Conservation (phyloP, 1,284 basidiomycete species). For the Agaricales sp. region DNA sequence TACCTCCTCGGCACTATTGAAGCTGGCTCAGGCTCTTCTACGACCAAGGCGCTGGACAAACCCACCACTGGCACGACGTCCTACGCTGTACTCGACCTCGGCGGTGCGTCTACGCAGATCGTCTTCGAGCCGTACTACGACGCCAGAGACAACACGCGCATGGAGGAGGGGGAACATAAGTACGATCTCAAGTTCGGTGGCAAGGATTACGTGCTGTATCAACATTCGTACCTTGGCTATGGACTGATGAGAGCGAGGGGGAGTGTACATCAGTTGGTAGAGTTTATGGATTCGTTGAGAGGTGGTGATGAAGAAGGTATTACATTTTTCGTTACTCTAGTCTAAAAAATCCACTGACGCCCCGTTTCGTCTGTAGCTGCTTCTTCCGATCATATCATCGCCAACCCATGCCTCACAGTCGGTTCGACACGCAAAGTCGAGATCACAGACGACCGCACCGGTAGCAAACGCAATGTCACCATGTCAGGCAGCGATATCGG, state of each 20-base stretch:
- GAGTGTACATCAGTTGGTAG: constrained; percentile 83
- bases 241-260: constrained; percentile 87
- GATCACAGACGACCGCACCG: constrained; percentile 51
- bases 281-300: constrained; percentile 66
- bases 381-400: constrained; percentile 10
- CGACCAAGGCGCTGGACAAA: constrained; percentile 30
- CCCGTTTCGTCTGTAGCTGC: constrained; percentile 4
- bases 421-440: constrained; percentile 58
- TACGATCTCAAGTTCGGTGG: constrained; percentile 79
- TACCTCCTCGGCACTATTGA: constrained; percentile 77
- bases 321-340: background rate
- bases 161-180: constrained; percentile 89
- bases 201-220: constrained; percentile 68
- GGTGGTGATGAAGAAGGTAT: constrained; percentile 6
- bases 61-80: constrained; percentile 42
- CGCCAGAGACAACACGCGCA: constrained; percentile 29
- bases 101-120: constrained; percentile 96
- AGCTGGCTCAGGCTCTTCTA: too few relatives aligned
- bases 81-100: constrained; percentile 94
- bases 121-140: constrained; percentile 84
- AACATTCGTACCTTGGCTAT: constrained; percentile 95
- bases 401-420: constrained; percentile 76
- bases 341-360: background rate
- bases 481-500: constrained; percentile 79
- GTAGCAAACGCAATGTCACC: constrained; percentile 49